Evolutionary conservation across 768 basidiomycete species (phyloP).

Genomic region (Suillus weaverae): DNA sequence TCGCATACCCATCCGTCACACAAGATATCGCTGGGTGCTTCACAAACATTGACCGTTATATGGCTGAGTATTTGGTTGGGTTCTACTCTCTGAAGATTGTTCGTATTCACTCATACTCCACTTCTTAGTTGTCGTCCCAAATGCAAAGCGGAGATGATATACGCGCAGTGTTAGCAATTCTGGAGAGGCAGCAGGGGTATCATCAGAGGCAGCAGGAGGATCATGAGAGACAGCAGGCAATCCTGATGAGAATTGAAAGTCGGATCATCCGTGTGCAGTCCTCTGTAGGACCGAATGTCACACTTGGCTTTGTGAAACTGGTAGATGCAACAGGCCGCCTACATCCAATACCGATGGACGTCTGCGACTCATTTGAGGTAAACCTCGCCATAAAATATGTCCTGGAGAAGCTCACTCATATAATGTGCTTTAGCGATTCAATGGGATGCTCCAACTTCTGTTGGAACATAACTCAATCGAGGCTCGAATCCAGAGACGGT

Average conservation of each 20-base stretch:
- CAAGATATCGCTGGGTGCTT: neutral
- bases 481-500: constrained; percentile 16
- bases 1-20: neutral
- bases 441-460: constrained; percentile 4
- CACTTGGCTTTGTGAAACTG: neutral
- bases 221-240: neutral
- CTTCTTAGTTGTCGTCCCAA: neutral
- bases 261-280: neutral
- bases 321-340: neutral
- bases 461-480: constrained; percentile 19
- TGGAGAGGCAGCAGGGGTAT: too few relatives aligned
- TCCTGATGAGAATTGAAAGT: neutral
- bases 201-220: constrained; percentile 2
- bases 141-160: neutral
- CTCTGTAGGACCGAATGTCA: neutral
- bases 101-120: neutral
- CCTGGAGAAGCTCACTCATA: neutral
- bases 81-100: neutral
- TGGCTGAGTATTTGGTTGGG: neutral
- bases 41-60: neutral
- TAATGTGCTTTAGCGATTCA: constrained; percentile 11
- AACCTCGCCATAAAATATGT: neutral
- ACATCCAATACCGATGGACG: constrained; percentile 27
- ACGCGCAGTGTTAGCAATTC: neutral
- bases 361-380: constrained; percentile 28